Base-by-base conservation (phyloP, 2,329 filamentous ascomycete species). In the Botrytis deweyae region DNA sequence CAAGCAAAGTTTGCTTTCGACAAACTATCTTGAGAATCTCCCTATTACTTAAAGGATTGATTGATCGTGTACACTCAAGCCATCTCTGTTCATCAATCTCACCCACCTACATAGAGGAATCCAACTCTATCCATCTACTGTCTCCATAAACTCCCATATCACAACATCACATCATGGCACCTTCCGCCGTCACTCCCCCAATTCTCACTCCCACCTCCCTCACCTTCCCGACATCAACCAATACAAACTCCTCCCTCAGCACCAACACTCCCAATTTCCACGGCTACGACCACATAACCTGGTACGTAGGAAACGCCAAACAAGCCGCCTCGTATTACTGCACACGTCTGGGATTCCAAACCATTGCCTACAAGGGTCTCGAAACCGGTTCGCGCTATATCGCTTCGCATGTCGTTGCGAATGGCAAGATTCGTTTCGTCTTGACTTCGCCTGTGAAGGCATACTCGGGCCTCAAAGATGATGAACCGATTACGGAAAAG, bases 261-360 rank as follows among this genome's bases (percentile, higher is more conserved):
- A 67, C 64, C 42, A 49, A 9, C 40, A 84, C 79, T 75, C 83
- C 82, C 79, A 88, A 87, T 81, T 95, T 97, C 85, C 89, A 89
- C 75, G 94, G 93, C 81, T 98, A 97, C 82, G 93, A 97, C 84
- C 93, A 97, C 83, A 89, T 97, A 73, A 95, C 94, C 78, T 98
- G 95, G 95, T 97, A 94, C 86, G 95, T 98, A 44, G 94, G 95
- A 81, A 98, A 98, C 82, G 95, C 95, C 79, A 98, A 98, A 85
- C 95, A 98, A 86, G 93, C 94, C 4, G 95, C 95, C 58, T 88
- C 92, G 22, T 98, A 93, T 85, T 98, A 97, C 84, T 91, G 92
- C 78, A 91, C 89, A 18, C 92, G 94, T 77, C 94, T 98, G 86
- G 95, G 94, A 73, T 97, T 98, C 85, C 86, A 89, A 80, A 89